phyloP scores from a whole-genome alignment of 805 yeast species.

The Grigorovia jiainica region DNA sequence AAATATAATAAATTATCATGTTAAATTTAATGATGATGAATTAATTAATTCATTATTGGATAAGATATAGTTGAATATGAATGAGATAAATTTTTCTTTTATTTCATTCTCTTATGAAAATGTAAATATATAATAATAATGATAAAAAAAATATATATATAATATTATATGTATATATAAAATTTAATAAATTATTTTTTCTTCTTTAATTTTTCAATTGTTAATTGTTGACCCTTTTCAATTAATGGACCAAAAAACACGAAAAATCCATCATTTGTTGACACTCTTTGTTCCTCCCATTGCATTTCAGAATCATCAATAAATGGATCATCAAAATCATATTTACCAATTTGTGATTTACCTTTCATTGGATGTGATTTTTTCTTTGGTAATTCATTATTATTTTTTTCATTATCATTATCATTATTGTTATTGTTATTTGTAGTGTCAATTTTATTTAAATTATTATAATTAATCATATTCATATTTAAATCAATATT shows the following conservation, averaged over 20 bases:
- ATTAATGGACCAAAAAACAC: constrained; percentile 89
- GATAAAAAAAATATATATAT: too few relatives aligned
- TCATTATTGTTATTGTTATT: constrained; percentile 14
- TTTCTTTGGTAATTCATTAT: constrained; percentile 20
- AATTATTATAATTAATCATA: neutral
- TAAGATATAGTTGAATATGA: neutral
- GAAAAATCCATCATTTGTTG: constrained; percentile 91
- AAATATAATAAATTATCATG: neutral
- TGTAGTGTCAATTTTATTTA: neutral
- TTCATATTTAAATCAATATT: neutral
- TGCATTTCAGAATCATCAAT: constrained; percentile 89
- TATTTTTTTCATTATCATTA: constrained; percentile 17
- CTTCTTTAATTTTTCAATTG: constrained; percentile 28
- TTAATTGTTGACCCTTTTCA: constrained; percentile 44
- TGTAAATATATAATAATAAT: too few relatives aligned
- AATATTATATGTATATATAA: too few relatives aligned
- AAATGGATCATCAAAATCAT: constrained; percentile 89
- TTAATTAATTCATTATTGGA: neutral
- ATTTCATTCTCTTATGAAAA: too few relatives aligned
- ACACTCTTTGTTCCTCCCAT: constrained; percentile 89
- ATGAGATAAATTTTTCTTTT: too few relatives aligned
- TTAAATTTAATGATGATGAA: neutral
- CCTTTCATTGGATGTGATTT: constrained; percentile 36
- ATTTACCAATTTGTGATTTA: constrained; percentile 77
- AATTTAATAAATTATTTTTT: neutral